These are phyloP conservation scores for Herpetospermum pedunculosum DNA, from an alignment of 306 rosid genomes.

Conservation along the genomic window DNA sequence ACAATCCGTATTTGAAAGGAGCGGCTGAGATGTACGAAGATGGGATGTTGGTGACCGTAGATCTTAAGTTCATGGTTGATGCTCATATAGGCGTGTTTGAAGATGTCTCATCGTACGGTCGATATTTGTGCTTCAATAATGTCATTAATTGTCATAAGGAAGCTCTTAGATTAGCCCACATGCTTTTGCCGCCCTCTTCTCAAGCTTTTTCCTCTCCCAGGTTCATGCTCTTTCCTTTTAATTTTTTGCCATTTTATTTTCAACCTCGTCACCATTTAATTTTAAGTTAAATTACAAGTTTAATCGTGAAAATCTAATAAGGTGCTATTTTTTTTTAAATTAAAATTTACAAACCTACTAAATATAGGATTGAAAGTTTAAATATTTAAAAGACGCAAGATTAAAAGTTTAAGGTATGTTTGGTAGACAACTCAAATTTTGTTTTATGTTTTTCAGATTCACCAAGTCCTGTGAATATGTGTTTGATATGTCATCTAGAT, in stretches of 20 bases:
- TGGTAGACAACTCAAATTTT: too few relatives aligned
- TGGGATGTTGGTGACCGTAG: slow-evolving; percentile 24
- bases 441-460: too few relatives aligned
- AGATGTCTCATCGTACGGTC: slow-evolving; percentile 23
- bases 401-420: too few relatives aligned
- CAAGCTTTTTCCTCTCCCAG: neutral
- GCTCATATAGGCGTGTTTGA: slow-evolving; percentile 23
- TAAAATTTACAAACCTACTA: too few relatives aligned
- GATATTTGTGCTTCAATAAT: slow-evolving; percentile 25
- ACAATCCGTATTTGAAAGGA: slow-evolving; percentile 24
- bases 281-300: too few relatives aligned
- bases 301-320: too few relatives aligned
- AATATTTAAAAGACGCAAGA: too few relatives aligned
- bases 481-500: too few relatives aligned
- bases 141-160: slow-evolving; percentile 15
- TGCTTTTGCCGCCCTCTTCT: slow-evolving; percentile 14
- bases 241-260: neutral
- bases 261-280: neutral
- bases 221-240: neutral
- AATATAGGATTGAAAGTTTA: too few relatives aligned
- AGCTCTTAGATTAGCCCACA: slow-evolving; percentile 17
- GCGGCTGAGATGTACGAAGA: slow-evolving; percentile 30
- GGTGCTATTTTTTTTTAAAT: too few relatives aligned
- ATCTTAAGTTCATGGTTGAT: slow-evolving; percentile 19
- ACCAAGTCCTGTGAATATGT: too few relatives aligned